Base-by-base conservation (phyloP, 257 asterid species). In the Solanum sparsipilum region DNA sequence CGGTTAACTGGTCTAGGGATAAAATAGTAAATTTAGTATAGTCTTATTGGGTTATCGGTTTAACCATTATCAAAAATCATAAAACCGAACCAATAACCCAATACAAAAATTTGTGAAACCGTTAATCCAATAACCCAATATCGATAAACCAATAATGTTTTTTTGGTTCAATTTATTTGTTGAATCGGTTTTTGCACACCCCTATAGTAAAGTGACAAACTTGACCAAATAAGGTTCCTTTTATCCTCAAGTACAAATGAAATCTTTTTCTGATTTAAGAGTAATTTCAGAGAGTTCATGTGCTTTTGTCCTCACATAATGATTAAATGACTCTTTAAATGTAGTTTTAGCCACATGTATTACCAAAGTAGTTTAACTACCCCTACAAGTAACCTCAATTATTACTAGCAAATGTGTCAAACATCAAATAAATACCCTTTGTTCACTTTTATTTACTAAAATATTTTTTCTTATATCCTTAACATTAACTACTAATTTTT, bases 261-360 rank as follows among this genome's bases (percentile, higher is more conserved):
- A 27, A 44, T 27, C 13, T 44, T 81, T 27, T 81, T 5, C 9
- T 29, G 15, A 16, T 46, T 81, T 81, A 10, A 34, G 16, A 44
- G 23, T 27, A 78, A 13, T 44, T n/a, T 78, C 25, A 78, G 16
- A 44, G 23, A 79, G 36, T 41, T 79, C 65, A 15, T 44, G 65
- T 4, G 67, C 11, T 81, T 79, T 81, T 46, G 85, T 44, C 85
- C 85, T 46, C 41, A 29, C 20, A 29, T 46, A 16, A 46, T 81
- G 20, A 81, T 81, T 81, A 81, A 75, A 79, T 27, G 84, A 7
- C 38, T 41, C 60, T 79, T 2, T 41, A 78, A 81, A 79, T 46
- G 9, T 1, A 0, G 1, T 15, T 27, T 81, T 81, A 18, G 70
- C 85, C 32, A 10, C 31, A 32, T 0, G 20, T 29, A 82, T 29